These are phyloP conservation scores for Xylaria nigripes DNA, from an alignment of 495 filamentous ascomycete species.

Conservation along the genomic window DNA sequence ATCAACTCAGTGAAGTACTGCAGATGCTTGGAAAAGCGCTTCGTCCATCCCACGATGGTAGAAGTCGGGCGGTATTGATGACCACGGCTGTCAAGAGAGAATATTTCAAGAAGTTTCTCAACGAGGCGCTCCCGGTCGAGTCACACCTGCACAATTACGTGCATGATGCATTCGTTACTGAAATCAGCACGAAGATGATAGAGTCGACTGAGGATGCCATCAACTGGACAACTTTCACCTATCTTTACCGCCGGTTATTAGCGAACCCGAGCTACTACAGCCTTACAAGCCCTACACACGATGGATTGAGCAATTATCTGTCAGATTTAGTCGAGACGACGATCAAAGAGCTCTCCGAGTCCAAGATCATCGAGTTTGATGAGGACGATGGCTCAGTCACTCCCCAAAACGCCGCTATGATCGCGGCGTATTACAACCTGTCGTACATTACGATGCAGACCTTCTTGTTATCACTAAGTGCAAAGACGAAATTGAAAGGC, in stretches of 20 bases:
- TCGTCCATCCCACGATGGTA: constrained; percentile 65
- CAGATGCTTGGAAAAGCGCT: constrained; percentile 98
- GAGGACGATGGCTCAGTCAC: constrained; percentile 91
- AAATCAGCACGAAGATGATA: constrained; percentile 90
- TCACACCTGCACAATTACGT: constrained; percentile 85
- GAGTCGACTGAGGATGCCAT: constrained; percentile 94
- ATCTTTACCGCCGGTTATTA: constrained; percentile 95
- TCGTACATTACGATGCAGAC: constrained; percentile 99
- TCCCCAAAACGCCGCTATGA: constrained; percentile 92
- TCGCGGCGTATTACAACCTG: constrained; percentile 98
- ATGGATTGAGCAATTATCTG: constrained; percentile 86
- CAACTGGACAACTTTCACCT: constrained; percentile 96
- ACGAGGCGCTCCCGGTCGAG: constrained; percentile 92
- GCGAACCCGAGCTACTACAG: constrained; percentile 97
- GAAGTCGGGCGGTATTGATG: constrained; percentile 87
- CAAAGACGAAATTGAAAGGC: constrained; percentile 85
- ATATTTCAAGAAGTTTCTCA: constrained; percentile 98
- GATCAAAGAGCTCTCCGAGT: constrained; percentile 81
- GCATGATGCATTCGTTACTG: constrained; percentile 93
- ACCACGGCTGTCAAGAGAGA: constrained; percentile 87
- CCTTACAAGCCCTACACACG: constrained; percentile 79
- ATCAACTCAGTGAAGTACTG: constrained; percentile 91
- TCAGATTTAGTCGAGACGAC: constrained; percentile 94
- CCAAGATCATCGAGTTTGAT: constrained; percentile 93
- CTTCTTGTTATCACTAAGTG: constrained; percentile 87